These are phyloP conservation scores for Gyrodon lividus DNA, from an alignment of 768 basidiomycete species.

Conservation along the genomic window DNA sequence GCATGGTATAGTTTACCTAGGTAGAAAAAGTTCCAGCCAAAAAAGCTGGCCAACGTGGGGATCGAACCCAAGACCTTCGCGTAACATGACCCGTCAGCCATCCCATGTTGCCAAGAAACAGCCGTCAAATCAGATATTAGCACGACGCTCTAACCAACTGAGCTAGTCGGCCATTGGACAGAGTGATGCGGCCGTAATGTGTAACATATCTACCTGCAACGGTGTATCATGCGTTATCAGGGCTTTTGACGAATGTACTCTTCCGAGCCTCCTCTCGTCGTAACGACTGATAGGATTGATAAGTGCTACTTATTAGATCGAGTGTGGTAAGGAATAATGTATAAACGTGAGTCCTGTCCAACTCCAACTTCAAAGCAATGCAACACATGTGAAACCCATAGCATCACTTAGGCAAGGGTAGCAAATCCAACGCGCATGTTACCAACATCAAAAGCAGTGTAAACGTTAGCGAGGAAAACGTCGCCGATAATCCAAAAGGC, in stretches of 20 bases:
- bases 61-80: conserved; percentile 82
- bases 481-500: conserved; percentile 34
- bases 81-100: conserved; percentile 26
- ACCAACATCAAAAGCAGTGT: conserved; percentile 39
- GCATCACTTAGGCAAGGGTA: conserved; percentile 5
- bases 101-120: background rate
- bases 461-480: conserved; percentile 43
- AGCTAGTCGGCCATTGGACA: conserved; percentile 78
- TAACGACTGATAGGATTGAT: no score
- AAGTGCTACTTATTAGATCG: no score
- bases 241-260: no score
- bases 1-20: no score
- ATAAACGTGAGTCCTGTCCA: no score
- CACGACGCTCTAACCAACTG: conserved; percentile 93
- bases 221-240: no score
- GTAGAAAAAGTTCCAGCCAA: no score
- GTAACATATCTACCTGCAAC: background rate
- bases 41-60: conserved; percentile 65
- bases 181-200: background rate
- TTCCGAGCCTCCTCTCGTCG: no score
- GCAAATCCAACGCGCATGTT: conserved; percentile 39
- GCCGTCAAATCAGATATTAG: conserved; percentile 40
- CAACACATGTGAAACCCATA: no score
- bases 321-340: no score
- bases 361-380: no score